phyloP scores from a whole-genome alignment of 2,329 filamentous ascomycete genomes.

The Hymenoscyphus fructigenus region DNA sequence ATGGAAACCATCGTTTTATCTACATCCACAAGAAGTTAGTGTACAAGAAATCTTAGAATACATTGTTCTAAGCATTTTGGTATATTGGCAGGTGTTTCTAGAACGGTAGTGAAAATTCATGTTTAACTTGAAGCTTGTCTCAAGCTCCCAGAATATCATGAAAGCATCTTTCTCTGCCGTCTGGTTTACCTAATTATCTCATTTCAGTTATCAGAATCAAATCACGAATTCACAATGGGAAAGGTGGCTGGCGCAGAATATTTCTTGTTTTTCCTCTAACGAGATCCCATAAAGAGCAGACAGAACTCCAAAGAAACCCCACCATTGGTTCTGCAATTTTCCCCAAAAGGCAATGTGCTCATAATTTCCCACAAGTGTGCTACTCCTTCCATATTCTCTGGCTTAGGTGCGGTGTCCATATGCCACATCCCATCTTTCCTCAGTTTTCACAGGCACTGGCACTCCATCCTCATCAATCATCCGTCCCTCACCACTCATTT shows the following conservation, averaged over 20 bases:
- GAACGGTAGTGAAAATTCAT: too few relatives aligned
- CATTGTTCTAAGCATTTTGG: too few relatives aligned
- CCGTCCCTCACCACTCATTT: background rate
- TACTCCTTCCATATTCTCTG: background rate
- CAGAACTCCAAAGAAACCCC: background rate
- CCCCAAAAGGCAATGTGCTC: background rate
- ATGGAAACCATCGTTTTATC: too few relatives aligned
- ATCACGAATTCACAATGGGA: background rate
- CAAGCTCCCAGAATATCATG: too few relatives aligned
- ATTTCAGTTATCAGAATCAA: background rate
- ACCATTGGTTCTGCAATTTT: background rate
- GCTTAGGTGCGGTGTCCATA: constrained; percentile 15
- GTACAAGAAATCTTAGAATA: too few relatives aligned
- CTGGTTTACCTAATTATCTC: background rate
- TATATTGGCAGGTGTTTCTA: too few relatives aligned
- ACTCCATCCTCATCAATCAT: background rate
- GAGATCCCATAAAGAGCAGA: background rate
- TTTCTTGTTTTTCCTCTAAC: background rate
- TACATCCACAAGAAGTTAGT: too few relatives aligned
- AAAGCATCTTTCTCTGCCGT: background rate
- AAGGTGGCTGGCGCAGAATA: background rate
- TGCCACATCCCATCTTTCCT: constrained; percentile 24
- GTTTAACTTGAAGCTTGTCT: background rate
- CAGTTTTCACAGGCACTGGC: constrained; percentile 21
- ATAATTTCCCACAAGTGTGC: background rate